Evolutionary conservation across 805 yeast genomes (phyloP), one percentile per base, ranked within the genome.

Genomic region (Geotrichum ghanense): DNA sequence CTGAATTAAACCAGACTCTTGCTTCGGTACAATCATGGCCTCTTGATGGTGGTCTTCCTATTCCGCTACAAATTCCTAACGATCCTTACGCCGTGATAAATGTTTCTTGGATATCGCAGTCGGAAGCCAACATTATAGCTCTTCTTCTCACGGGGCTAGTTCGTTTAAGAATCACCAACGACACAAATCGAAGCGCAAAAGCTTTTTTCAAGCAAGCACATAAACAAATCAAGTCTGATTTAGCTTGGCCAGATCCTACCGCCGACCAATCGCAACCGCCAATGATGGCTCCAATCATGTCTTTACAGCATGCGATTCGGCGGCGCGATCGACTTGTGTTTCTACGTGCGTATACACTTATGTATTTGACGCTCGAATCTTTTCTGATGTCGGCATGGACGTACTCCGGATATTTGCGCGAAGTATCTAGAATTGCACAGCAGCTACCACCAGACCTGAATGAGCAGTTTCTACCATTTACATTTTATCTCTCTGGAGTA

Each of bases 401-500:
- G 7, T 16, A 31, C 16, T 31, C 37, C 7, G 37, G 37, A 5
- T 31, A 31, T 31, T 12, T 31, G 17, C 10, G 37, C 7, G 37
- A 31, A 12, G 7, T 31, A 12, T 31, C 37, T n/a, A 31, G 16
- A 6, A 31, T 19, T 10, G 10, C 19, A n/a, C 37, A 31, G 16
- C 37, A 31, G 17, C 37, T 31, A 5, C 16, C 37, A 12, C 37
- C 37, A 6, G 37, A 31, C 12, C 19, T n/a, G 5, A 31, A 31
- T n/a, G 37, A 31, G 16, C 10, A 31, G 17, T 31, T 31, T 12
- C 37, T 31, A 23, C 48, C 54, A n/a, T 14, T 27, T 10, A 41
- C 49, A 9, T 3, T 51, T 14, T 51, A 52, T 39, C 12, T 49
- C 5, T 23, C 43, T 21, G 55, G 54, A 14, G 7, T 51, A 25